Evolutionary conservation across 2,329 filamentous ascomycete genomes (phyloP).

Genomic region (Colletotrichum cordylinicola): DNA sequence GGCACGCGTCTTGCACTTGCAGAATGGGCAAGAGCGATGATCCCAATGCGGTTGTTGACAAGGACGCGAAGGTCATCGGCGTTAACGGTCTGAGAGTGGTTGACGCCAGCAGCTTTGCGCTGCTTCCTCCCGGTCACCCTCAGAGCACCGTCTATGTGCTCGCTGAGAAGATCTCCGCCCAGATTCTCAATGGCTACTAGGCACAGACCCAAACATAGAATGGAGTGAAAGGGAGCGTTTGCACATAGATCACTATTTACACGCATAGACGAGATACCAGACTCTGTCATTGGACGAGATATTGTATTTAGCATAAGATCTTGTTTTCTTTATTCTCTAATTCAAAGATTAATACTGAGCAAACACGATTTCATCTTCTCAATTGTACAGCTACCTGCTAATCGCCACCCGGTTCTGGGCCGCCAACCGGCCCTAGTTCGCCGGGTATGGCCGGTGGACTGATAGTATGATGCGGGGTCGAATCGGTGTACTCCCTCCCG

Average conservation of each 20-base stretch:
- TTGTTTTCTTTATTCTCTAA: neutral
- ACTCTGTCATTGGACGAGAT: neutral
- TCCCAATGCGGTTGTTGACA: constrained; percentile 35
- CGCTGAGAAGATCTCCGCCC: constrained; percentile 30
- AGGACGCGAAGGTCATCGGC: constrained; percentile 32
- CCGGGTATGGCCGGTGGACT: neutral
- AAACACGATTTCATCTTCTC: neutral
- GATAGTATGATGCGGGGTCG: neutral
- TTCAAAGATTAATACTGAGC: neutral
- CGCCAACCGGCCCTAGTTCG: neutral
- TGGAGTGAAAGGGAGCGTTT: neutral
- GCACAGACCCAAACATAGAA: neutral
- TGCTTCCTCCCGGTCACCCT: constrained; percentile 31
- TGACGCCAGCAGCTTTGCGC: constrained; percentile 32
- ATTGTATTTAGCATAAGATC: neutral
- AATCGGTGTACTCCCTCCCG: neutral
- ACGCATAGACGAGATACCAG: neutral
- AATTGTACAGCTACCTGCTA: neutral
- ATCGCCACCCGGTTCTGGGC: neutral
- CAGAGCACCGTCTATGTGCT: constrained; percentile 27
- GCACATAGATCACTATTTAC: neutral
- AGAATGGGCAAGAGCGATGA: constrained; percentile 52
- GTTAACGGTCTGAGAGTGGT: constrained; percentile 34
- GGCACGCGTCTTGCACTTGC: constrained; percentile 58
- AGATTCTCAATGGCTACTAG: constrained; percentile 37